These are phyloP conservation scores for Acanthamoeba lenticulata DNA, from an alignment of 208 protist species.

Conservation along the genomic window DNA sequence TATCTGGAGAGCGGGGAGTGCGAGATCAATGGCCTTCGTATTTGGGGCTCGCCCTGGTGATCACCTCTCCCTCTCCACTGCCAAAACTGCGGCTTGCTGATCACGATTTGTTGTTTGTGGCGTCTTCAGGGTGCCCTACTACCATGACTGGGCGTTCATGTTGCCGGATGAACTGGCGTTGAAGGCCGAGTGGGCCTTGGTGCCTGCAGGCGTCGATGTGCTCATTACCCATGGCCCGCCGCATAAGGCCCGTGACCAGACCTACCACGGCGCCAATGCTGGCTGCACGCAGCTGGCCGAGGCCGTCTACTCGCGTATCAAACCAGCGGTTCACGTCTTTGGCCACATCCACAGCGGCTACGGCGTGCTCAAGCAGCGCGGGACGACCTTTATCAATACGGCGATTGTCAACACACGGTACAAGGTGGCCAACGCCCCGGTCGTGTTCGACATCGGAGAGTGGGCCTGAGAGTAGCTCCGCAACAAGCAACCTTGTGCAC, in stretches of 20 bases:
- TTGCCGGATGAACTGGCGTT: not conserved
- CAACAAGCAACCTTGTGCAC: no score
- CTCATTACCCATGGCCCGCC: constrained; percentile 62
- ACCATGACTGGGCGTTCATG: constrained; percentile 69
- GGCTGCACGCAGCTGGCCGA: constrained; percentile 1
- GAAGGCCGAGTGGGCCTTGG: not conserved
- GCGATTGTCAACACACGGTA: constrained; percentile 49
- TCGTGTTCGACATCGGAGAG: constrained; percentile 60
- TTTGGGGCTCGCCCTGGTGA: constrained; percentile 36
- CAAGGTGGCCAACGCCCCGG: constrained; percentile 22
- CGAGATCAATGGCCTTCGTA: not conserved
- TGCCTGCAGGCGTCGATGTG: constrained; percentile 28
- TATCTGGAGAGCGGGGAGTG: constrained; percentile 25
- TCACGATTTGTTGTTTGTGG: no score
- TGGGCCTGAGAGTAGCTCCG: no score
- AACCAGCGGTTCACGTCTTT: constrained; percentile 56
- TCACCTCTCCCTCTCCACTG: not conserved
- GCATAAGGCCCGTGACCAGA: not conserved
- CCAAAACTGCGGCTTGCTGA: no score
- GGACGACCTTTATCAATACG: constrained; percentile 46
- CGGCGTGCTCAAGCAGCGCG: constrained; percentile 3
- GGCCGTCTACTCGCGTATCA: not conserved
- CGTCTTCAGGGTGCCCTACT: constrained; percentile 61
- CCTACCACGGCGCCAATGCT: not conserved
- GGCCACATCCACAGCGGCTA: constrained; percentile 64